phyloP scores from a whole-genome alignment of 257 asterid genomes.

The Scutellaria barbata region DNA sequence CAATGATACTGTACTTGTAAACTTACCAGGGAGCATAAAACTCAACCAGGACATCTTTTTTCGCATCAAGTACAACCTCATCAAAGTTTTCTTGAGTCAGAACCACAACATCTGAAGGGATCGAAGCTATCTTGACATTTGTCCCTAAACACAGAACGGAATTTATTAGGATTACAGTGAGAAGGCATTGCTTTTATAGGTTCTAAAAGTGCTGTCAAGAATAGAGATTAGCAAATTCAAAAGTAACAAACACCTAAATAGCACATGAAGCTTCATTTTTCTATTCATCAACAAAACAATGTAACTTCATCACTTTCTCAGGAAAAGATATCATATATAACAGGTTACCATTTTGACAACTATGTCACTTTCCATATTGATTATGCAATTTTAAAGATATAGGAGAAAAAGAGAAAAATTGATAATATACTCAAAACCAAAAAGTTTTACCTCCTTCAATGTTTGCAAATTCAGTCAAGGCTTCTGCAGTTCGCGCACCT shows the following conservation, averaged over 20 bases:
- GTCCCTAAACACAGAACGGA: constrained; percentile 56
- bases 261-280: constrained; percentile 1
- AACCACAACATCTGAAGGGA: constrained; percentile 69
- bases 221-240: constrained; percentile 3
- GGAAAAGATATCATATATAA: not conserved
- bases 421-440: not conserved
- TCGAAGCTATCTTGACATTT: constrained; percentile 73
- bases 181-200: constrained; percentile 6
- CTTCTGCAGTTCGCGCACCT: constrained; percentile 71
- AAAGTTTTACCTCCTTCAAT: constrained; percentile 67
- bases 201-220: not conserved
- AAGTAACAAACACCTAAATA: not conserved
- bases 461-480: constrained; percentile 70
- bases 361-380: not conserved
- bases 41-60: constrained; percentile 78
- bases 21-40: constrained; percentile 89
- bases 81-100: constrained; percentile 67
- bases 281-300: not conserved
- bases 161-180: not conserved
- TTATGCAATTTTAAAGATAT: not conserved
- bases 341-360: not conserved
- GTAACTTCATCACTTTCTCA: not conserved
- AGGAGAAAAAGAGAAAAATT: not conserved
- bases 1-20: constrained; percentile 1
- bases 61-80: constrained; percentile 72